phyloP scores from a whole-genome alignment of 495 filamentous ascomycete species.

The Penicillium psychrofluorescens region DNA sequence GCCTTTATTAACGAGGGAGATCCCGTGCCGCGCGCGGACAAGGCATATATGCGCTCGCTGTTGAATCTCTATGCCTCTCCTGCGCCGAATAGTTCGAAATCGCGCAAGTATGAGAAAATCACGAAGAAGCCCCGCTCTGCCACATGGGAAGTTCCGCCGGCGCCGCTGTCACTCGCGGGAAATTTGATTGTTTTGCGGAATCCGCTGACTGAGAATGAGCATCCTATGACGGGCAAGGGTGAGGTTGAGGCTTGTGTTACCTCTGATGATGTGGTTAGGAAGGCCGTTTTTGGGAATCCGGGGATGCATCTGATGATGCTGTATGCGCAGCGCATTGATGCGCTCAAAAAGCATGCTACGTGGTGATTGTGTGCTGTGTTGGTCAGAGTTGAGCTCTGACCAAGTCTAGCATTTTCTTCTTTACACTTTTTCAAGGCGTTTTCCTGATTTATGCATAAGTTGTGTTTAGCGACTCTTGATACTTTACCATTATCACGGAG shows the following conservation, averaged over 20 bases:
- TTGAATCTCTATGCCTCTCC: slow-evolving; percentile 62
- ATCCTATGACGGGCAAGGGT: slow-evolving; percentile 20
- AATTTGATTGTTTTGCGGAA: slow-evolving; percentile 57
- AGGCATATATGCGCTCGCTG: slow-evolving; percentile 61
- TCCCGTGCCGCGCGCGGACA: slow-evolving; percentile 69
- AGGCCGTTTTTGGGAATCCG: slow-evolving; percentile 70
- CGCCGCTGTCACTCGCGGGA: slow-evolving; percentile 58
- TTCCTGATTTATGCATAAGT: too few relatives aligned
- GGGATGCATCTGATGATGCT: slow-evolving; percentile 71
- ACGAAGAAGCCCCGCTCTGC: slow-evolving; percentile 1
- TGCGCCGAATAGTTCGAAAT: slow-evolving; percentile 33
- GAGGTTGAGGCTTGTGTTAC: slow-evolving; percentile 55
- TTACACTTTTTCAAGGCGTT: too few relatives aligned
- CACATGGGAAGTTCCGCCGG: slow-evolving; percentile 54
- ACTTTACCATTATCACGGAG: too few relatives aligned
- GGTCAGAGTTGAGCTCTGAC: too few relatives aligned
- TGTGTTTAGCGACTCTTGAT: too few relatives aligned
- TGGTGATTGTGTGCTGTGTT: too few relatives aligned
- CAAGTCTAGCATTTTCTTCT: too few relatives aligned
- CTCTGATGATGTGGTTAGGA: slow-evolving; percentile 56
- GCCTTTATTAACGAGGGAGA: slow-evolving; percentile 82
- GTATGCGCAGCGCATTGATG: slow-evolving; percentile 61
- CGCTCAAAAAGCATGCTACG: slow-evolving; percentile 20
- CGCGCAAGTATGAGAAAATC: background rate
- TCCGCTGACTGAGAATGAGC: background rate